These are phyloP conservation scores for Sanghuangporus sanghuang DNA, from an alignment of 1,284 basidiomycete species.

Conservation along the genomic window DNA sequence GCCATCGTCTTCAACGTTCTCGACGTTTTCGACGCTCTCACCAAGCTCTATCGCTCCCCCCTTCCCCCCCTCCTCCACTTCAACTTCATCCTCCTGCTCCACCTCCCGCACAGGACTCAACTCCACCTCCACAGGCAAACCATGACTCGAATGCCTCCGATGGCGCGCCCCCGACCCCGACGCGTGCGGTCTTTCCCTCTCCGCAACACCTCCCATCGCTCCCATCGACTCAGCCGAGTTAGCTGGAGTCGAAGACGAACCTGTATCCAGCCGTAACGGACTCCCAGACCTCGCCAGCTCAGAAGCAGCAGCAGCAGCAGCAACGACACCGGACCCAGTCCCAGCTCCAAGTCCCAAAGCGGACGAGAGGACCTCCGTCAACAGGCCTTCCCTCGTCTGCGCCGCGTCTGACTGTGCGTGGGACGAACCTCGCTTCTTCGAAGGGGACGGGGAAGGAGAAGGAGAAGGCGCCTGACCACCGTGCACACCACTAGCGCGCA, in stretches of 20 bases:
- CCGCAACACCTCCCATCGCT: neutral
- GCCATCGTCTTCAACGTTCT: neutral
- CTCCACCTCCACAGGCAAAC: constrained; percentile 2
- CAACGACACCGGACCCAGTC: neutral
- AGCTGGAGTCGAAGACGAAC: neutral
- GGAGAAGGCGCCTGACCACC: neutral
- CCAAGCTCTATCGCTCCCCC: neutral
- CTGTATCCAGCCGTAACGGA: neutral
- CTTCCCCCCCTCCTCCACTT: neutral
- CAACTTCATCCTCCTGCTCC: constrained; percentile 7
- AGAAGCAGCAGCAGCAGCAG: neutral
- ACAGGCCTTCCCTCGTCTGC: neutral
- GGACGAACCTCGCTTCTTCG: neutral
- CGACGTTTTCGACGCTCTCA: neutral
- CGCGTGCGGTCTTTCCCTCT: neutral
- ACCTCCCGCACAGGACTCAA: constrained; percentile 16
- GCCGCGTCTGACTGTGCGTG: neutral
- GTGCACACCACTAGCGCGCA: neutral
- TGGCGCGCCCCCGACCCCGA: neutral
- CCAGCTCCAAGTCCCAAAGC: neutral
- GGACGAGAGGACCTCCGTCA: constrained; percentile 8
- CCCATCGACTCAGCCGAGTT: neutral
- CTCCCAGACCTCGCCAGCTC: neutral
- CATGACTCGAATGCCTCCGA: constrained; percentile 8
- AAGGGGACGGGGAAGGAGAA: neutral